Evolutionary conservation across 164 flowering plant species (phyloP).

Genomic region (Sextonia rubra): DNA sequence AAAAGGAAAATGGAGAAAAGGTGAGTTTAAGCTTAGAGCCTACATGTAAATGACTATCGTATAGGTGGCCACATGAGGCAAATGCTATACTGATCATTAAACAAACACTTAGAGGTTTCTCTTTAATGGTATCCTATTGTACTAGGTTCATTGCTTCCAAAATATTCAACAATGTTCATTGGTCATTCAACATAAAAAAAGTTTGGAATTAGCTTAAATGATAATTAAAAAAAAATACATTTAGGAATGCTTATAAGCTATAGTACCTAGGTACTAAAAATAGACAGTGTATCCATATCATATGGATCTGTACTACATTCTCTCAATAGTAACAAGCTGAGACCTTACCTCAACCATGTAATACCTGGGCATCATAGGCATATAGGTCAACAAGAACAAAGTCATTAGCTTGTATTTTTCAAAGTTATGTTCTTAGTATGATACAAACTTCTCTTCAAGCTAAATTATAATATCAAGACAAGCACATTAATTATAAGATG

Average conservation of each 20-base stretch:
- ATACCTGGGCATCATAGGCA: no score
- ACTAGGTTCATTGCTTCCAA: background rate
- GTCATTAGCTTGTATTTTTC: no score
- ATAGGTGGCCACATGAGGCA: background rate
- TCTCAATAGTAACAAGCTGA: no score
- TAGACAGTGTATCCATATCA: background rate
- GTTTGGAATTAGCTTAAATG: background rate
- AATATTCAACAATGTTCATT: no score
- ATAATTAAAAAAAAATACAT: no score
- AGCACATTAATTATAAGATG: no score
- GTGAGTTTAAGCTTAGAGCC: background rate
- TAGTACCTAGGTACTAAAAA: no score
- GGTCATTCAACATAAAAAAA: background rate
- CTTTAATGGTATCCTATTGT: background rate
- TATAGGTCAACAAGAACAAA: no score
- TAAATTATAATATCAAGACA: no score
- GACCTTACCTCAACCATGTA: no score
- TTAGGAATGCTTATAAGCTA: background rate
- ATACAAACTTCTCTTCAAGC: no score
- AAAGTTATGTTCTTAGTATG: no score
- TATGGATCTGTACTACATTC: background rate
- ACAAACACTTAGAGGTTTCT: background rate
- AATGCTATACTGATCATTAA: background rate
- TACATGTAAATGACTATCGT: background rate
- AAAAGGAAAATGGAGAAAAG: background rate